Base-by-base conservation (phyloP, 345 rosid species). In the Brassica napus region DNA sequence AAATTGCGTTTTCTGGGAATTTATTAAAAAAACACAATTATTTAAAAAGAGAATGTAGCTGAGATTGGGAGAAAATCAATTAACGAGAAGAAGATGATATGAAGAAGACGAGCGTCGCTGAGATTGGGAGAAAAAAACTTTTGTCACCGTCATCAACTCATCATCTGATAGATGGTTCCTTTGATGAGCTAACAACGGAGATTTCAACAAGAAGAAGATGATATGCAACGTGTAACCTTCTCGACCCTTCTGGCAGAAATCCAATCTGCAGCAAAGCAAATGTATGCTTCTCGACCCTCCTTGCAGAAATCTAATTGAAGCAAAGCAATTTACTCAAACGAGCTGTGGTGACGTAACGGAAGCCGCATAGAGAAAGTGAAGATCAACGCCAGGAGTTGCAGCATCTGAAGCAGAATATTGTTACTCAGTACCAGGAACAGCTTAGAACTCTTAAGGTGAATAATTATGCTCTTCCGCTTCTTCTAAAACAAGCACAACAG, bases 401-500 rank as follows among this genome's bases (percentile, higher is more conserved):
- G 85, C 90, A 87, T 71, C 72, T 92, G 82, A 90, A 87, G 84
- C 94, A 92, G 76, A 71, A 26, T 26, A 26, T 92, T 66, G 87
- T 89, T 10, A 66, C 92, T 68, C 96, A 88, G 74, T 90, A 89
- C 83, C 94, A 92, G 85, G 94, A 92, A 52, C 96, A 92, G 71
- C 9, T 92, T 85, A 90, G 92, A 83, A 86, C 94, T 26, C 81
- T 92, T 47, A 94, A 92, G 96, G 86, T 87, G 70, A 89, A 87
- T 84, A 89, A 89, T 81, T 89, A 89, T 83, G 93, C 94, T 10
- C 75, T 89, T 70, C 88, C 89, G 10, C 71, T 92, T 89, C 97
- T 90, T 76, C 81, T 88, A 83, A 86, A 85, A 78, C 89, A 88
- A 69, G 87, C 87, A 16, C 82, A 82, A 66, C 87, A 85, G 74